Evolutionary conservation across 306 rosid genomes (phyloP), one percentile per base, ranked within the genome.

Genomic region (Potentilla sterilis): DNA sequence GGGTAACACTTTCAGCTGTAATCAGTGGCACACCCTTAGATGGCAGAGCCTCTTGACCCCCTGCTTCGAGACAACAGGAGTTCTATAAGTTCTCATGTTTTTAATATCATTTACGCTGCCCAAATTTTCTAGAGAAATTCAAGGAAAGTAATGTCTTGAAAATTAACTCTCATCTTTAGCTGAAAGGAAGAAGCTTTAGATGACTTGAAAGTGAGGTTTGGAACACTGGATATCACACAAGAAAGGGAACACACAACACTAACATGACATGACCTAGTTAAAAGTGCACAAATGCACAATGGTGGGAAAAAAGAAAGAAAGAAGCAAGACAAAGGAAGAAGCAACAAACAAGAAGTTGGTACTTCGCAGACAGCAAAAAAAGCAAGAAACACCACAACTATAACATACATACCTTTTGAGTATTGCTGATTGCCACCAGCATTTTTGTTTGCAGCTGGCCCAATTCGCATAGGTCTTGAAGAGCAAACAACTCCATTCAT

Each of bases 61-160:
- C 98, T 93, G 98, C 96, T 93, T 91, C 69, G 92, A 91, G 96
- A 93, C 93, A 93, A 93, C 81, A 87, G 63, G 84, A 93, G 97
- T 86, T 87, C 83, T 89, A 89, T 89, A 87, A 92, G 95, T 81
- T 83, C 81, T 78, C 82, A 88, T 73, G 65, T 73, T 80, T 81
- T 77, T 67, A 80, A 72, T 11, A 85, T 72, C 83, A 84, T 80
- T 81, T 82, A 88, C 46, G 76, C 76, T 69, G 93, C 86, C 92
- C 92, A 89, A 83, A 78, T 78, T 62, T 78, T 83, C 67, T 80
- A 89, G 79, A 75, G 87, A 87, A 89, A 82, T 84, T 83, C 74
- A 77, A 75, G 87, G 88, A 85, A 89, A 87, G 68, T 81, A 85
- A 87, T 70, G 90, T 81, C 78, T 81, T 57, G 81, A 85, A 88